Conservation (phyloP, 2,329 filamentous ascomycete genomes). For the Emergomyces pasteurianus region DNA sequence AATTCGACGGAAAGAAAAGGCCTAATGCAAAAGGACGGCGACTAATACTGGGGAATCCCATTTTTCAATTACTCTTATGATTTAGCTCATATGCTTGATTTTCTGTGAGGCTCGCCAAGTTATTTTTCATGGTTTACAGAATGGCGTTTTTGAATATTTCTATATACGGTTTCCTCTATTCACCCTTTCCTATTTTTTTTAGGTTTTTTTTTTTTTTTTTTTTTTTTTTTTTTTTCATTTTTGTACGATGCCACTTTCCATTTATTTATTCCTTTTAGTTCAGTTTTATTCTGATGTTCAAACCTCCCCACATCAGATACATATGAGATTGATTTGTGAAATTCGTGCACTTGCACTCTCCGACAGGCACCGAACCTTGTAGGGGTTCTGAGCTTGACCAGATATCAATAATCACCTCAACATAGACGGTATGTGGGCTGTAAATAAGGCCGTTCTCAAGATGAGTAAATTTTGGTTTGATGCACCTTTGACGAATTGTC, state of each 20-base stretch:
- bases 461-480: background rate
- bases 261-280: background rate
- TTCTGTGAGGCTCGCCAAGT: background rate
- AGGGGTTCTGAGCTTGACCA: background rate
- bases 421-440: background rate
- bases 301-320: background rate
- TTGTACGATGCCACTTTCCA: background rate
- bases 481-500: background rate
- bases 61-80: background rate
- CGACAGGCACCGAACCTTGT: background rate
- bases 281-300: background rate
- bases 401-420: background rate
- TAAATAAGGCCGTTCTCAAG: background rate
- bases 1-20: conserved; percentile 40
- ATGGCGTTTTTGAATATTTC: background rate
- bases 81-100: background rate
- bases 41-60: background rate
- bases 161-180: background rate
- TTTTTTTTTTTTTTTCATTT: background rate
- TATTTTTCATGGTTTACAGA: background rate
- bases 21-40: conserved; percentile 36
- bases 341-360: background rate
- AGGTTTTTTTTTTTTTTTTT: background rate
- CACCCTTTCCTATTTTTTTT: background rate
- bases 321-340: background rate